Base-by-base conservation (phyloP, 2,329 filamentous ascomycete species). In the Cadophora sp. region DNA sequence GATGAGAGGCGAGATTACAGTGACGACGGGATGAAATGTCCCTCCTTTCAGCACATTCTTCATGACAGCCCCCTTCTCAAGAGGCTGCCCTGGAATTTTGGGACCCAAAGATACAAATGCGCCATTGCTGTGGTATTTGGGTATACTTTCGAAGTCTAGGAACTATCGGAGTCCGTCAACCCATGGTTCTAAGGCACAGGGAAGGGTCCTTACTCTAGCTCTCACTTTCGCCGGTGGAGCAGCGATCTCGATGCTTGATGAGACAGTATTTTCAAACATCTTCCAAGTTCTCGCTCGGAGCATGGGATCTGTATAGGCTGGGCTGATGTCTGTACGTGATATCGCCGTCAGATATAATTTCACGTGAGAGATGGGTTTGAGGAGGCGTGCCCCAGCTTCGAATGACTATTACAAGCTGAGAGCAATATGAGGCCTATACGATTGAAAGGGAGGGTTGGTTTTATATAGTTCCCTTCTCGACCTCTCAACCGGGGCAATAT, bases 141-240 rank as follows among this genome's bases (percentile, higher is more conserved):
- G 36, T 6, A 64, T 3, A 30, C 36, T 47, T 56, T 43, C 22
- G 30, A 64, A 64, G 39, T 64, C 62, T 8, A 64, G 51, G 18
- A 64, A 64, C 62, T 64, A 47, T 5, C 4, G 8, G 11, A 48
- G 1, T 18, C n/a, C 9, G n/a, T 20, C n/a, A 48, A 20, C 9
- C 11, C n/a, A 48, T 8, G 6, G 24, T 20, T 48, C 20, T 48
- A 3, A 13, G 1, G 7, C n/a, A 24, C 45, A 24, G 36, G 22
- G 41, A 22, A 14, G 39, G 20, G 2, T n/a, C 11, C 13, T 47
- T 48, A 43, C 33, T 27, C 36, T 47, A 4, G 51, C 51, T 22
- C 36, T 58, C 11, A 45, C 39, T 16, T 27, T 56, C 18, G 36
- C 50, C 18, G 48, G 60, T 39, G 60, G 20, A 63, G 36, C 33